Conservation (phyloP, 805 yeast species). For the Wickerhamiella domercqiae region DNA sequence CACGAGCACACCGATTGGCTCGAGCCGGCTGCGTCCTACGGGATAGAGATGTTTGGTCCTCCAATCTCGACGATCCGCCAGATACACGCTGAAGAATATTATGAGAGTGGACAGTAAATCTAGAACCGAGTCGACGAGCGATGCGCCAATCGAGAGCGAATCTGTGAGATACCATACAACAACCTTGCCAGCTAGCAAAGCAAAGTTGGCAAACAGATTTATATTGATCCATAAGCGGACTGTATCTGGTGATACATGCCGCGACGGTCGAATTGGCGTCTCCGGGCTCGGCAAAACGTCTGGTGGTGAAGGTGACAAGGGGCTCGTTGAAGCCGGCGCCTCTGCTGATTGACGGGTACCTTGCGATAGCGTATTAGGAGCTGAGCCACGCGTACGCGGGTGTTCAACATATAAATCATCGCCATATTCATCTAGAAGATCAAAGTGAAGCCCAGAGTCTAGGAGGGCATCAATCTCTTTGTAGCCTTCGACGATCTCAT, state of each 20-base stretch:
- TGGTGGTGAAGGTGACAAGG: constrained; percentile 17
- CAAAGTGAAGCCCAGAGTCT: constrained; percentile 54
- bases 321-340: constrained; percentile 33
- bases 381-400: constrained; percentile 6
- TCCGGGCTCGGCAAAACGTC: not conserved
- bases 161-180: constrained; percentile 46
- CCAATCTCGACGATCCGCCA: constrained; percentile 31
- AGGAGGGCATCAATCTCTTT: constrained; percentile 46
- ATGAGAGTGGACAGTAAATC: constrained; percentile 64
- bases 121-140: constrained; percentile 59
- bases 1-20: constrained; percentile 64
- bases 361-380: constrained; percentile 8
- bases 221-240: constrained; percentile 47
- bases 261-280: no score
- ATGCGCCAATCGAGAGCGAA: constrained; percentile 65
- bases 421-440: constrained; percentile 49
- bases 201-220: constrained; percentile 41
- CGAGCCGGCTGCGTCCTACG: constrained; percentile 55
- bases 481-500: constrained; percentile 41
- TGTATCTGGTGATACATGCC: constrained; percentile 18
- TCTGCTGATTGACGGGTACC: constrained; percentile 29
- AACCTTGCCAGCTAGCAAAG: constrained; percentile 44
- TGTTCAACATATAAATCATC: constrained; percentile 21
- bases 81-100: constrained; percentile 42
- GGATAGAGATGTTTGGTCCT: constrained; percentile 34